A percentile compares a stretch with the other conserved stretches of the same genome.
These are phyloP conservation scores for Wallacemonas sp. DNA, from an alignment of 208 protist genomes.

Conservation along the genomic window DNA sequence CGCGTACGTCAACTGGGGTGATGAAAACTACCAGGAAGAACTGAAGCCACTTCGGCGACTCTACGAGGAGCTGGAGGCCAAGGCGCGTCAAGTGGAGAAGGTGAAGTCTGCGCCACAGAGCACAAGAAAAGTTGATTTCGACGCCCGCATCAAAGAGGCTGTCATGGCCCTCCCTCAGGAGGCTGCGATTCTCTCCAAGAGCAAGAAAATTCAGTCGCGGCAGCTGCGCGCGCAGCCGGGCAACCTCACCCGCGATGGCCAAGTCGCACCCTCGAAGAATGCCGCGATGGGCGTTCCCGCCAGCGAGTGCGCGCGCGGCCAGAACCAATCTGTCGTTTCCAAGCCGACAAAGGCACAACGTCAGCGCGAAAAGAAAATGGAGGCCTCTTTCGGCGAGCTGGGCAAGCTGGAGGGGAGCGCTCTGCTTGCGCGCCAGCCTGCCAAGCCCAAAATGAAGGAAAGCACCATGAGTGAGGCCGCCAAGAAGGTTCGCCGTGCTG, in stretches of 20 bases:
- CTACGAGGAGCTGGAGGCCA: conserved; percentile 62
- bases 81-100: conserved; percentile 36
- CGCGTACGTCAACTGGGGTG: conserved; percentile 50
- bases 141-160: conserved; percentile 36
- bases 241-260: not conserved
- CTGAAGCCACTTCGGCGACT: conserved; percentile 40
- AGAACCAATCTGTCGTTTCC: not conserved
- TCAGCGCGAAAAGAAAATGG: conserved; percentile 15
- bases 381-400: conserved; percentile 28
- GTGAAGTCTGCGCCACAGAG: conserved; percentile 12
- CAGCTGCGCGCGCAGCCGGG: conserved; percentile 6
- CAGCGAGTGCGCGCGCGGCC: not conserved
- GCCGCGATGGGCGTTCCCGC: not conserved
- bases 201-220: not conserved
- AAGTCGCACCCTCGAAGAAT: not conserved
- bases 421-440: conserved; percentile 18
- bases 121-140: conserved; percentile 23
- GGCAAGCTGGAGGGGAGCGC: conserved; percentile 31
- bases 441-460: conserved; percentile 30
- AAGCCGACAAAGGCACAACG: conserved; percentile 1
- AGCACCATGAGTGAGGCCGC: conserved; percentile 33
- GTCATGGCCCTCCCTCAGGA: conserved; percentile 43
- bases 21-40: conserved; percentile 47
- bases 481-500: conserved; percentile 26
- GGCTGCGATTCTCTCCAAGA: conserved; percentile 33